Conservation (phyloP, 2,329 filamentous ascomycete species). For the Calonectria honghensis region DNA sequence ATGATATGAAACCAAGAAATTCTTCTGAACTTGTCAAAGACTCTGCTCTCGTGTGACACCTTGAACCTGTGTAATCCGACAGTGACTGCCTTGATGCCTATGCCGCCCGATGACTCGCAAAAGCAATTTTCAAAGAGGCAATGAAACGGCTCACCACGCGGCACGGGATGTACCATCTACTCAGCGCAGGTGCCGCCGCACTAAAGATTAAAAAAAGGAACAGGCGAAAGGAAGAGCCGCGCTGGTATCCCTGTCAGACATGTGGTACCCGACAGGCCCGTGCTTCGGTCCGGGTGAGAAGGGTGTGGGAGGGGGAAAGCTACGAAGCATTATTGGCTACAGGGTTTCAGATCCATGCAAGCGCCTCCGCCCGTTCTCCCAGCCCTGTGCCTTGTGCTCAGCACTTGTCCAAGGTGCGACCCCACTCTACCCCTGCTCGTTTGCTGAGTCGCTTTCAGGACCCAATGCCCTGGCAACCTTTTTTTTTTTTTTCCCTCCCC, state of each 20-base stretch:
- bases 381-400: constrained; percentile 47
- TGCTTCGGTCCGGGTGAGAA: constrained; percentile 50
- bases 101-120: neutral
- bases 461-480: constrained; percentile 34
- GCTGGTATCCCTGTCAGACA: constrained; percentile 57
- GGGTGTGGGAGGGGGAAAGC: constrained; percentile 19
- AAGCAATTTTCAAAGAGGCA: constrained; percentile 13
- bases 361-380: constrained; percentile 45
- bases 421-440: constrained; percentile 13
- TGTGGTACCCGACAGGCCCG: constrained; percentile 53
- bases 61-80: neutral
- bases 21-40: neutral
- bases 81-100: neutral
- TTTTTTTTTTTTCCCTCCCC: constrained; percentile 20
- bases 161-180: constrained; percentile 3
- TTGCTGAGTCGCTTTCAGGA: constrained; percentile 25
- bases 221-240: constrained; percentile 52
- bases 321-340: constrained; percentile 45
- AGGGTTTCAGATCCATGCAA: constrained; percentile 33
- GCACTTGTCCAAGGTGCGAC: neutral
- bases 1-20: constrained; percentile 25
- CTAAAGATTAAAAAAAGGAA: constrained; percentile 41
- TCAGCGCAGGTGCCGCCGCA: constrained; percentile 29
- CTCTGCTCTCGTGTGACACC: neutral
- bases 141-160: constrained; percentile 24